These are phyloP conservation scores for Rhodotorula taiwanensis DNA, from an alignment of 768 basidiomycete species.

Conservation along the genomic window DNA sequence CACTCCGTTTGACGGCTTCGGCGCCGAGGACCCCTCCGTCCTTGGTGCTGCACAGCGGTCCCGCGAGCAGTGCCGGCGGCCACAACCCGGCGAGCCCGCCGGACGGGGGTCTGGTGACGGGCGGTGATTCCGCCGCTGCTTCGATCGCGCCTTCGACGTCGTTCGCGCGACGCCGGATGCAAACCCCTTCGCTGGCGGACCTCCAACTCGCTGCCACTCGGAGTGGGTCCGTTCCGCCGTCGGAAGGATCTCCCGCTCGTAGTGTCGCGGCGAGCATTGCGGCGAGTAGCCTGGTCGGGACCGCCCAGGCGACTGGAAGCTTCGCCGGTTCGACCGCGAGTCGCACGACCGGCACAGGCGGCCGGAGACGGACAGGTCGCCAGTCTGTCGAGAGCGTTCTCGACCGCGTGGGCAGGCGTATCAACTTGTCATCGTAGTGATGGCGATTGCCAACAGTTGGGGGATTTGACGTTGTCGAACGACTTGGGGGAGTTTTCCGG, in stretches of 20 bases:
- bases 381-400: constrained; percentile 8
- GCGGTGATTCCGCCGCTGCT: too few relatives aligned
- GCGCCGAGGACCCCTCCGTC: background rate
- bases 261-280: constrained; percentile 7
- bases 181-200: constrained; percentile 15
- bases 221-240: too few relatives aligned
- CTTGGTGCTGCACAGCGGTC: background rate
- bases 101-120: too few relatives aligned
- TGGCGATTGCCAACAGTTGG: too few relatives aligned
- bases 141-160: too few relatives aligned
- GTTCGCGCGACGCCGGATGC: background rate
- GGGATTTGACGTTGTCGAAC: too few relatives aligned
- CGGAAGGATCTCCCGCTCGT: constrained; percentile 8
- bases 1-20: constrained; percentile 4
- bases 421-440: too few relatives aligned
- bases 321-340: too few relatives aligned
- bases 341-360: too few relatives aligned
- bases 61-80: background rate
- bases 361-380: constrained; percentile 14
- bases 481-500: too few relatives aligned
- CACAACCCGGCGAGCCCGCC: background rate
- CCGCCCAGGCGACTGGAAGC: background rate
- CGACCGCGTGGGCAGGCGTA: constrained; percentile 8
- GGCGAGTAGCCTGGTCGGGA: background rate
- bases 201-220: constrained; percentile 15